Conservation (phyloP, 2,329 filamentous ascomycete genomes). For the Trichocomaceae sp. region DNA sequence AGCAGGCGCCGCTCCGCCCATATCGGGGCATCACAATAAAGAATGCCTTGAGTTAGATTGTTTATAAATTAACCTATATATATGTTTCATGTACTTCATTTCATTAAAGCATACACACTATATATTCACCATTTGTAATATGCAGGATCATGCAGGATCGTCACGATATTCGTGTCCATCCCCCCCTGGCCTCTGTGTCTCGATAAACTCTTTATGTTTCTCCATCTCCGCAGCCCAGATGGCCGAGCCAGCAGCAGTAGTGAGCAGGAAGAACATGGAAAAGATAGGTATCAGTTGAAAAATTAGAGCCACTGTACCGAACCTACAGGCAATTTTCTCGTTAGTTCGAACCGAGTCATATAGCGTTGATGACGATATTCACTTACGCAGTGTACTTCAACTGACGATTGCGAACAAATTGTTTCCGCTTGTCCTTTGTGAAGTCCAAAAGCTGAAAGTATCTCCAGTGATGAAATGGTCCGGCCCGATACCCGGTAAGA, state of each 20-base stretch:
- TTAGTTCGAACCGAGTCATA: neutral
- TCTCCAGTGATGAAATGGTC: slow-evolving; percentile 82
- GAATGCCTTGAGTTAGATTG: too few species aligned
- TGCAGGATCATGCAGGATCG: slow-evolving; percentile 16
- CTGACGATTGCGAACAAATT: slow-evolving; percentile 58
- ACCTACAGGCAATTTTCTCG: slow-evolving; percentile 40
- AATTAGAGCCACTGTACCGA: slow-evolving; percentile 76
- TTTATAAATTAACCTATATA: too few species aligned
- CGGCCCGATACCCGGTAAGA: slow-evolving; percentile 77
- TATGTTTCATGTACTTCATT: neutral
- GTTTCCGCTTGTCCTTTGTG: slow-evolving; percentile 65
- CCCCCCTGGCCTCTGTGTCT: slow-evolving; percentile 19
- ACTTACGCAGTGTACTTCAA: slow-evolving; percentile 79
- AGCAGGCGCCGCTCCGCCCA: too few species aligned
- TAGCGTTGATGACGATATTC: neutral
- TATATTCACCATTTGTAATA: neutral
- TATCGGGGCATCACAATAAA: too few species aligned
- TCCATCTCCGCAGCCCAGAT: slow-evolving; percentile 81
- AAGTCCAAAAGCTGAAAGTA: slow-evolving; percentile 78
- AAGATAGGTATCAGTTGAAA: slow-evolving; percentile 82
- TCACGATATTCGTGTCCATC: slow-evolving; percentile 32
- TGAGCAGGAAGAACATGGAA: slow-evolving; percentile 91
- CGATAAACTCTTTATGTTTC: slow-evolving; percentile 39
- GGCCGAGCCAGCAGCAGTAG: slow-evolving; percentile 74
- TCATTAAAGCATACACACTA: neutral